A percentile compares a stretch with the other conserved stretches of the same genome.
Evolutionary conservation across 1,284 basidiomycete genomes (phyloP).

Genomic region (Cutaneotrichosporon sp.): DNA sequence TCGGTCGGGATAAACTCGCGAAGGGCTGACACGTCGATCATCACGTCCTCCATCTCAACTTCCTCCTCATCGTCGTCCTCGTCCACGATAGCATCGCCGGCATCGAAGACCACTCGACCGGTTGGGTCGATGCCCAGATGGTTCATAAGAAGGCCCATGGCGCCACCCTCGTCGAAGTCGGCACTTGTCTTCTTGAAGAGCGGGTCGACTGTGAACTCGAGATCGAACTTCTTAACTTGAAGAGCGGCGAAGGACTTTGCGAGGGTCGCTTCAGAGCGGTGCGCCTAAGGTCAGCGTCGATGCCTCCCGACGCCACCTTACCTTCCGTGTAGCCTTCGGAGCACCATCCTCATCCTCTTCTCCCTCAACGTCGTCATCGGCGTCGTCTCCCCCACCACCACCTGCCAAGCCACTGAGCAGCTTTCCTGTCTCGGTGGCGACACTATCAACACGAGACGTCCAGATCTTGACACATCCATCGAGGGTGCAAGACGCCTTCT

Average conservation of each 20-base stretch:
- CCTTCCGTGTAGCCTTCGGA: conserved; percentile 36
- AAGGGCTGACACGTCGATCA: conserved; percentile 56
- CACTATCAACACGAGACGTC: conserved; percentile 96
- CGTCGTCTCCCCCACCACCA: conserved; percentile 44
- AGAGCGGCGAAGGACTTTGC: conserved; percentile 77
- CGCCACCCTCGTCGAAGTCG: conserved; percentile 98
- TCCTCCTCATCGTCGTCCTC: conserved; percentile 67
- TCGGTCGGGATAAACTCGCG: conserved; percentile 68
- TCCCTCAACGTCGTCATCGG: conserved; percentile 51
- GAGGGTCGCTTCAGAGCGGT: conserved; percentile 71
- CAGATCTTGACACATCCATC: conserved; percentile 99
- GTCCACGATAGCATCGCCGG: conserved; percentile 74
- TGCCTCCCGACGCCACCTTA: no score
- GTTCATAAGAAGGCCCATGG: conserved; percentile 89
- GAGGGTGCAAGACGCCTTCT: conserved; percentile 93
- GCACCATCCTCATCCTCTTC: conserved; percentile 44
- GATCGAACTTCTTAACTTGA: conserved; percentile 84
- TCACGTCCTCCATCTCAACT: conserved; percentile 45
- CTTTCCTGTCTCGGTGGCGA: conserved; percentile 95
- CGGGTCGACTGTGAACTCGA: conserved; percentile 94
- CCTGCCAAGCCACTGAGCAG: conserved; percentile 88
- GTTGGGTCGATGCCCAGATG: conserved; percentile 79
- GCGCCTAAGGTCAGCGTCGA: conserved; percentile 49
- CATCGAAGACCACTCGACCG: conserved; percentile 91
- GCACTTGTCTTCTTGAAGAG: conserved; percentile 96